Evolutionary conservation across 2,329 filamentous ascomycete species (phyloP), one percentile per base, ranked within the genome.

Genomic region (Alternaria incomplexa): DNA sequence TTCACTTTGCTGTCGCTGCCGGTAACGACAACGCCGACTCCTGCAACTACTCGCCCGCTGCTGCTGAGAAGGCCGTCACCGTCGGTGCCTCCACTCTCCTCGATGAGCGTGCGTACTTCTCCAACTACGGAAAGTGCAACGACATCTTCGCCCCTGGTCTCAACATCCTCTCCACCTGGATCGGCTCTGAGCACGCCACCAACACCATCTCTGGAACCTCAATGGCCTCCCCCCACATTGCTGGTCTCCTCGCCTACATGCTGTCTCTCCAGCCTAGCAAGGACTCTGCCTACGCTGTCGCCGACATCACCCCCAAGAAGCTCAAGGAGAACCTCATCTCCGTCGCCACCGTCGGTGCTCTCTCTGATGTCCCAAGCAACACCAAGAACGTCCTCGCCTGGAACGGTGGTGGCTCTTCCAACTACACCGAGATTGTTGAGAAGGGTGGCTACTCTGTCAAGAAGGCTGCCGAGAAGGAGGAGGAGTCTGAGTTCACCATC

Each of bases 131-230:
- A 82, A 96, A 95, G 88, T 99, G 96, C 89, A 97, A 95, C 81
- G 96, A 99, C 84, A 97, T 99, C 87, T 99, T 99, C 78, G 96
- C 94, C 68, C 96, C 96, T 65, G 96, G 96, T 79, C 88, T 97
- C 77, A 97, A 93, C 90, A 97, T 99, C 77, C 89, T 93, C 76
- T 99, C 96, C 70, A 98, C 96, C 81, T 99, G 96, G 96, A 97
- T 97, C 76, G 96, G 96, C 80, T 95, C 91, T 89, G 92, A 96
- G 83, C 90, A 95, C 77, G 95, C 96, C 77, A 89, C 93, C 85
- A 99, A 99, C 90, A 97, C 93, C 84, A 99, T 99, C 85, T 98
- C 95, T 45, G 96, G 96, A 82, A 99, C 96, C 71, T 99, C 96
- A 58, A 99, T 99, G 96, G 96, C 96, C 67, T 98, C 96, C 67